Evolutionary conservation across 768 basidiomycete species (phyloP).

Genomic region (Austroboletus eburneus): DNA sequence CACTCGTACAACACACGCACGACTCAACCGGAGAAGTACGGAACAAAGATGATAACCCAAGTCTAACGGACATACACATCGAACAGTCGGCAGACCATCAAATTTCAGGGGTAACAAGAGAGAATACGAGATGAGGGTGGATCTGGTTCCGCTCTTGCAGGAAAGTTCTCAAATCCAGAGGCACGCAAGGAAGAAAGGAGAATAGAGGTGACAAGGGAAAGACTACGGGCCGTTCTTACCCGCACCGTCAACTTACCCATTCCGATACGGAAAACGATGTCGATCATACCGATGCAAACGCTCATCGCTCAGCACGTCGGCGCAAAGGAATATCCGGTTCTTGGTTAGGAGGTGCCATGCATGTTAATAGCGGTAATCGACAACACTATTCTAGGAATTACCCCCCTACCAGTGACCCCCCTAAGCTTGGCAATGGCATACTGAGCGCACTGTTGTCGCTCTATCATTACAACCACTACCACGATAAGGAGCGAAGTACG

Average conservation of each 20-base stretch:
- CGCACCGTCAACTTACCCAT: constrained; percentile 2
- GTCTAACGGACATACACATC: constrained; percentile 14
- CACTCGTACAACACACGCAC: no score
- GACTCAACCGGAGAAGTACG: no score
- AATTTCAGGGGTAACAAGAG: constrained; percentile 43
- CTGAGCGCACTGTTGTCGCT: constrained; percentile 63
- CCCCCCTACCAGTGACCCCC: neutral
- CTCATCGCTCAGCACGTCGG: constrained; percentile 3
- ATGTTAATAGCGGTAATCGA: constrained; percentile 2
- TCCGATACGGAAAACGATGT: constrained; percentile 11
- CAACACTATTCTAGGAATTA: constrained; percentile 6
- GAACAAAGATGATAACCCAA: constrained; percentile 1
- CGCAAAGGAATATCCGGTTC: constrained; percentile 15
- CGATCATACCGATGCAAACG: neutral
- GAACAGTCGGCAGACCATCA: constrained; percentile 31
- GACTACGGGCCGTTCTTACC: neutral
- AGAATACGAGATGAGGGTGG: constrained; percentile 37
- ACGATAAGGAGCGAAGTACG: constrained; percentile 26
- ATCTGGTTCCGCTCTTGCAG: constrained; percentile 15
- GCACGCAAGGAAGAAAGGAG: neutral
- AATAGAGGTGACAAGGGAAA: constrained; percentile 11
- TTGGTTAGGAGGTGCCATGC: constrained; percentile 13
- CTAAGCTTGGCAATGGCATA: constrained; percentile 45
- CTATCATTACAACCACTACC: constrained; percentile 38
- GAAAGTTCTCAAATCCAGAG: constrained; percentile 5